Percentiles rank a stretch among this genome's conserved stretches.
Conservation (phyloP, 176 grass and related monocot species). For the Oryza officinalis region DNA sequence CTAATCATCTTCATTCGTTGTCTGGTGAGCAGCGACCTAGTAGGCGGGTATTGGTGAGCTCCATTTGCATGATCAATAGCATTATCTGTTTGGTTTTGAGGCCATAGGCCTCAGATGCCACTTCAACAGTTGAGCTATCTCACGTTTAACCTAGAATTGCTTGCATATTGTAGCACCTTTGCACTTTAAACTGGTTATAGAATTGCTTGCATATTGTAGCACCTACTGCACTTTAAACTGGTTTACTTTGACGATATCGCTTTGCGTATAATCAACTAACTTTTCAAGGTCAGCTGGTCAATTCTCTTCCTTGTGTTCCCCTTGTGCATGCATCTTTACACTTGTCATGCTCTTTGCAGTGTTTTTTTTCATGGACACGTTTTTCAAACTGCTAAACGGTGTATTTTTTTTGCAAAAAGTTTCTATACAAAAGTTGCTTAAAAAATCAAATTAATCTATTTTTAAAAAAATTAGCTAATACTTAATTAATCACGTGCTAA, state of each 20-base stretch:
- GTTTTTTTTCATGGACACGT: too few species aligned
- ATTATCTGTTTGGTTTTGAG: slow-evolving; percentile 22
- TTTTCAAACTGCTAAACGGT: too few species aligned
- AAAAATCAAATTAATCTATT: too few species aligned
- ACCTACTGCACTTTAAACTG: neutral
- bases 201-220: neutral
- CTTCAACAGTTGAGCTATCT: neutral
- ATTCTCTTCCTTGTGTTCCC: neutral
- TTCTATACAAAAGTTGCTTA: too few species aligned
- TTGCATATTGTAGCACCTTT: neutral
- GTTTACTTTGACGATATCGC: neutral
- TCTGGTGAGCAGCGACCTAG: neutral
- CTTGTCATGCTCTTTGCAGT: slow-evolving; percentile 2
- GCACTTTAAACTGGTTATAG: neutral
- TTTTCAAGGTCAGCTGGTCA: neutral
- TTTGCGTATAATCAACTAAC: neutral
- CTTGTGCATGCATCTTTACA: neutral
- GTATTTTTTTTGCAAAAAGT: too few species aligned
- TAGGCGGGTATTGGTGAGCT: neutral
- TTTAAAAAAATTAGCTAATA: too few species aligned
- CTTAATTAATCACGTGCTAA: too few species aligned
- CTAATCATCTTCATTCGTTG: neutral
- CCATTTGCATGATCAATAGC: neutral
- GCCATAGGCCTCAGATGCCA: neutral
- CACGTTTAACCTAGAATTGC: slow-evolving; percentile 9